Conservation (phyloP, 2,329 filamentous ascomycete genomes). For the Penicillium freii region DNA sequence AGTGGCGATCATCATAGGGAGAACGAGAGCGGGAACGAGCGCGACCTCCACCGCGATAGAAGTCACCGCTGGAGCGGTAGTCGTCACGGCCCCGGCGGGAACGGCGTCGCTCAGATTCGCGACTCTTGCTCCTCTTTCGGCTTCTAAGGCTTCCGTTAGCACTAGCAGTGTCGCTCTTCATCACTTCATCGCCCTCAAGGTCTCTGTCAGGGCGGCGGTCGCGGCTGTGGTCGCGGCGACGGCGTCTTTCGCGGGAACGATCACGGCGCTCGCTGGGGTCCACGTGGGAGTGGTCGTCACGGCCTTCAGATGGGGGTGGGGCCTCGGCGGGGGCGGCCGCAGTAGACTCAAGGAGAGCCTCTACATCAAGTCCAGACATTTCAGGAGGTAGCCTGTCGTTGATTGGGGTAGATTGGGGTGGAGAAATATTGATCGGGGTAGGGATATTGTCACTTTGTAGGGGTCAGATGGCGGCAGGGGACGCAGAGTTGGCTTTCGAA, state of each 20-base stretch:
- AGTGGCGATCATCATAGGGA: slow-evolving; percentile 60
- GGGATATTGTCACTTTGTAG: slow-evolving; percentile 40
- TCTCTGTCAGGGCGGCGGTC: slow-evolving; percentile 53
- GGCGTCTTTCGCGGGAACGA: slow-evolving; percentile 56
- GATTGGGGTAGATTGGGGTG: slow-evolving; percentile 10
- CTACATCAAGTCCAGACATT: slow-evolving; percentile 76
- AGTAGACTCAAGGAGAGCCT: slow-evolving; percentile 84
- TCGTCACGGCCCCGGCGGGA: slow-evolving; percentile 65
- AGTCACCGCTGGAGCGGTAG: slow-evolving; percentile 62
- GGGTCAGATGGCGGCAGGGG: slow-evolving; percentile 34
- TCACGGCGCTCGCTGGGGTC: slow-evolving; percentile 55
- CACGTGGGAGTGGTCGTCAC: slow-evolving; percentile 57
- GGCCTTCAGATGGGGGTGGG: slow-evolving; percentile 49
- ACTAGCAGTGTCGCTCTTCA: slow-evolving; percentile 71
- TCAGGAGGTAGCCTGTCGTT: slow-evolving; percentile 29
- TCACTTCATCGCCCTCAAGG: slow-evolving; percentile 56
- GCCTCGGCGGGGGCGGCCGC: slow-evolving; percentile 55
- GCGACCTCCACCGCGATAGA: slow-evolving; percentile 64
- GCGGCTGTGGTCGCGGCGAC: slow-evolving; percentile 60
- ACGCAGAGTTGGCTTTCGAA: slow-evolving; percentile 32
- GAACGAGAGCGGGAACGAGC: slow-evolving; percentile 71
- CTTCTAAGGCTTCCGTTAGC: slow-evolving; percentile 69
- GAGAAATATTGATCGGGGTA: slow-evolving; percentile 13
- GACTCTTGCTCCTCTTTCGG: slow-evolving; percentile 75
- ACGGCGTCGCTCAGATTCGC: slow-evolving; percentile 71